A percentile compares a stretch with the other conserved stretches of the same genome.
These are phyloP conservation scores for Linderniella brevidens DNA, from an alignment of 257 asterid species.

Conservation along the genomic window DNA sequence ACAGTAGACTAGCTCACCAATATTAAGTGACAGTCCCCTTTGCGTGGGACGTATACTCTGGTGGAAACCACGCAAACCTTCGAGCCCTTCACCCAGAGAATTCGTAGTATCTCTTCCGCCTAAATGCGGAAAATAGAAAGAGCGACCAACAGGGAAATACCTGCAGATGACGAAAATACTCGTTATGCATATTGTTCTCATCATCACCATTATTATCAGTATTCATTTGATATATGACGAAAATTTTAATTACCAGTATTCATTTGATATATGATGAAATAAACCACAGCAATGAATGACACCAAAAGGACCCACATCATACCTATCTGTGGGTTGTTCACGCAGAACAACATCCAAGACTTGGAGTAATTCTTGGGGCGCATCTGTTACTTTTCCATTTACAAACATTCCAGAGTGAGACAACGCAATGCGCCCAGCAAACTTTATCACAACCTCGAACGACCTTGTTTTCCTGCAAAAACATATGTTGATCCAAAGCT, in stretches of 20 bases:
- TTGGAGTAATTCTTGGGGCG: slow-evolving; percentile 91
- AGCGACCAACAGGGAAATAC: slow-evolving; percentile 62
- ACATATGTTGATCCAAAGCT: slow-evolving; percentile 6
- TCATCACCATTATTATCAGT: too few relatives aligned
- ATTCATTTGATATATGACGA: neutral
- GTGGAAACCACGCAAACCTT: slow-evolving; percentile 93
- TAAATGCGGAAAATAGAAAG: slow-evolving; percentile 65
- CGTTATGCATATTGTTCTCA: too few relatives aligned
- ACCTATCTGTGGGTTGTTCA: slow-evolving; percentile 69
- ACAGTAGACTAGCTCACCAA: slow-evolving; percentile 29
- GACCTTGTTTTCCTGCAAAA: slow-evolving; percentile 60
- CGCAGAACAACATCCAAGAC: slow-evolving; percentile 88
- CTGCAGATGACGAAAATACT: slow-evolving; percentile 16
- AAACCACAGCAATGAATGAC: neutral
- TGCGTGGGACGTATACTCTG: slow-evolving; percentile 97
- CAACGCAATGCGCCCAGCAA: slow-evolving; percentile 81
- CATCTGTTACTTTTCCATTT: slow-evolving; percentile 80
- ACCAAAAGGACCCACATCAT: neutral
- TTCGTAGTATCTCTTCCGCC: slow-evolving; percentile 29
- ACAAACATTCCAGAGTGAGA: slow-evolving; percentile 80
- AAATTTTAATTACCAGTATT: neutral
- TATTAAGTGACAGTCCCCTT: slow-evolving; percentile 84
- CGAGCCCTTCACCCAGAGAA: slow-evolving; percentile 84
- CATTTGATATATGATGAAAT: neutral
- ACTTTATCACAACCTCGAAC: slow-evolving; percentile 66